phyloP scores from a whole-genome alignment of 2,329 filamentous ascomycete species.

The Talaromyces piceae region DNA sequence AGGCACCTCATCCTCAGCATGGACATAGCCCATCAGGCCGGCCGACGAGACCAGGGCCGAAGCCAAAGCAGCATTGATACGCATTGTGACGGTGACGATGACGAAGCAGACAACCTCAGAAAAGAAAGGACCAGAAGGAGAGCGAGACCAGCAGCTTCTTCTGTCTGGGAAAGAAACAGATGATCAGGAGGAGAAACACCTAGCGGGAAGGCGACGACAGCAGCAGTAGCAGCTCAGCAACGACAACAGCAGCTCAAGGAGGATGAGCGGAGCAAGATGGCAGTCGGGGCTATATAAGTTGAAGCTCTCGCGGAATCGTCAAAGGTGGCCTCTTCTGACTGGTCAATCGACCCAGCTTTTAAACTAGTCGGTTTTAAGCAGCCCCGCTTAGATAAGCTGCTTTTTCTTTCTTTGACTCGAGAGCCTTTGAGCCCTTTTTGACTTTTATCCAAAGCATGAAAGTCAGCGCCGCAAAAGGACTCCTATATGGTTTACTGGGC shows the following conservation, averaged over 20 bases:
- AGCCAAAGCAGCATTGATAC: conserved; percentile 71
- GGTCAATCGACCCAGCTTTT: conserved; percentile 1
- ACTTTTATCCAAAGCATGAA: no score
- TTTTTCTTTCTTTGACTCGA: neutral
- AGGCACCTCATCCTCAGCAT: conserved; percentile 60
- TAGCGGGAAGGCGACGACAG: conserved; percentile 10
- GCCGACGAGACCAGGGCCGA: conserved; percentile 63
- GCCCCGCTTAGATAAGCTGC: neutral
- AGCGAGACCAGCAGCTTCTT: conserved; percentile 12
- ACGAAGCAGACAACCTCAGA: no score
- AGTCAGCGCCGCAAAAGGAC: neutral
- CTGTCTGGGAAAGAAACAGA: conserved; percentile 11
- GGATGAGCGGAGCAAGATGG: conserved; percentile 12
- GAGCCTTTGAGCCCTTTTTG: neutral
- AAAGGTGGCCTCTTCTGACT: conserved; percentile 38
- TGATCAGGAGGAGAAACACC: conserved; percentile 13
- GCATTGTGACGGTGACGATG: conserved; percentile 54
- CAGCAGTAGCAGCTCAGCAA: conserved; percentile 11
- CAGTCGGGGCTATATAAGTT: conserved; percentile 22
- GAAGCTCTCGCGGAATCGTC: conserved; percentile 23
- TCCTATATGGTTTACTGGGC: no score
- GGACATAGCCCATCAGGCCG: conserved; percentile 58
- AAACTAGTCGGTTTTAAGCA: no score
- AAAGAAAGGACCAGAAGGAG: conserved; percentile 9
- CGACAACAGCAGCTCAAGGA: conserved; percentile 17